These are phyloP conservation scores for Marasmius tenuissimus DNA, from an alignment of 1,284 basidiomycete genomes.

Conservation along the genomic window DNA sequence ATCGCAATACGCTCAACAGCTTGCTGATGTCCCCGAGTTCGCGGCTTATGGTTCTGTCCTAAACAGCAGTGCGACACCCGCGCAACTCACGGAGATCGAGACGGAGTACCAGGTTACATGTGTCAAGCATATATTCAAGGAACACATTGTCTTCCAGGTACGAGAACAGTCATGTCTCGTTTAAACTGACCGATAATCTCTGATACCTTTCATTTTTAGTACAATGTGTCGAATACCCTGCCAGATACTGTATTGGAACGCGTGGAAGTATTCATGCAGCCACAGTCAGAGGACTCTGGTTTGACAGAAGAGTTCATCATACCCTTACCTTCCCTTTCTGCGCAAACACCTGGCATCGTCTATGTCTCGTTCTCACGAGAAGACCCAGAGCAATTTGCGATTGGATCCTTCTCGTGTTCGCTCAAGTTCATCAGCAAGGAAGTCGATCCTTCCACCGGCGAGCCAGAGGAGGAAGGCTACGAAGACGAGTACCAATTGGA, in stretches of 20 bases:
- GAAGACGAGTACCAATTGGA: constrained; percentile 98
- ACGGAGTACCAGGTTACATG: constrained; percentile 98
- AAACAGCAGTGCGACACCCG: constrained; percentile 81
- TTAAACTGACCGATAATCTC: not conserved
- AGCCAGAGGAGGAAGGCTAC: constrained; percentile 98
- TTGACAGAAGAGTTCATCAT: constrained; percentile 96
- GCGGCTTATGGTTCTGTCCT: constrained; percentile 84
- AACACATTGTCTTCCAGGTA: constrained; percentile 96
- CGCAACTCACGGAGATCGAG: constrained; percentile 92
- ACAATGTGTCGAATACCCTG: constrained; percentile 98
- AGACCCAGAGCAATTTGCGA: constrained; percentile 73
- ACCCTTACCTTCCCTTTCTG: constrained; percentile 70
- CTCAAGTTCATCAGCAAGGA: constrained; percentile 98
- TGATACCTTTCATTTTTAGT: constrained; percentile 46
- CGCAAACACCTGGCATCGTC: constrained; percentile 71
- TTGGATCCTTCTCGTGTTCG: constrained; percentile 89
- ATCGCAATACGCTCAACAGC: constrained; percentile 84
- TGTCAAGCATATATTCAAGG: constrained; percentile 96
- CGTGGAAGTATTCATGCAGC: constrained; percentile 92
- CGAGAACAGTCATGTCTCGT: constrained; percentile 16
- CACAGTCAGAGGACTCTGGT: constrained; percentile 74
- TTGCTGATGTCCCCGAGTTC: constrained; percentile 87
- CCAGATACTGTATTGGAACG: constrained; percentile 97
- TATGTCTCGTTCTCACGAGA: constrained; percentile 95
- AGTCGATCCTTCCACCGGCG: constrained; percentile 93